Conservation (phyloP, 495 filamentous ascomycete genomes). For the Penicillium angulare region DNA sequence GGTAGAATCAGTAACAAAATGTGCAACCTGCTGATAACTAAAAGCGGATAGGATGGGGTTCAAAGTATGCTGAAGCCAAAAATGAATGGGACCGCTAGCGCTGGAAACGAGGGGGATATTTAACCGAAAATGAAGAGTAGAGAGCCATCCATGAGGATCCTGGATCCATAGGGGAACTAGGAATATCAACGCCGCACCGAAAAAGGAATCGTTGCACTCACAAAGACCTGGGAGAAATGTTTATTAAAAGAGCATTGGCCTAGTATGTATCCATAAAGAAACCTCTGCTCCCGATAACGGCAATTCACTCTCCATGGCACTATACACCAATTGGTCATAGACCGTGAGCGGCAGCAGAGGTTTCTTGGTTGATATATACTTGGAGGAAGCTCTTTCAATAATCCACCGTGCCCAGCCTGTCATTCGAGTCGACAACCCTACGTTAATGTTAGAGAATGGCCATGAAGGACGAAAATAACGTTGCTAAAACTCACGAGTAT, state of each 20-base stretch:
- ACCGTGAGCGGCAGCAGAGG: not conserved
- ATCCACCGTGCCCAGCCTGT: slow-evolving; percentile 49
- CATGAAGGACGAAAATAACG: not conserved
- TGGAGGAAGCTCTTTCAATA: slow-evolving; percentile 31
- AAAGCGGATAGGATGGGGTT: not conserved
- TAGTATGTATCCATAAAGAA: too few relatives aligned
- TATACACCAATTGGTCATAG: too few relatives aligned
- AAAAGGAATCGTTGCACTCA: not conserved
- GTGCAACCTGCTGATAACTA: not conserved
- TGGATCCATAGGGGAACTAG: not conserved
- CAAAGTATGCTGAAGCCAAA: slow-evolving; percentile 6
- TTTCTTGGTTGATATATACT: not conserved
- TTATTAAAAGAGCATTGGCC: too few relatives aligned
- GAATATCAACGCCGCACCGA: slow-evolving; percentile 1
- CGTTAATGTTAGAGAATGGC: slow-evolving; percentile 8
- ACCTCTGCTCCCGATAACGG: too few relatives aligned
- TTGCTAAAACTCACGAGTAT: slow-evolving; percentile 65
- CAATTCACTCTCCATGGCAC: too few relatives aligned
- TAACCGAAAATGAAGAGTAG: slow-evolving; percentile 8
- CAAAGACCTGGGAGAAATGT: too few relatives aligned
- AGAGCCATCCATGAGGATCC: not conserved
- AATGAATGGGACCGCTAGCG: slow-evolving; percentile 10
- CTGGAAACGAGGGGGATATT: slow-evolving; percentile 18
- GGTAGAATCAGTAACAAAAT: not conserved
- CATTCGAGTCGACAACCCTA: slow-evolving; percentile 53